Conservation (phyloP, 2,329 filamentous ascomycete species). For the Aaosphaeria arxii region DNA sequence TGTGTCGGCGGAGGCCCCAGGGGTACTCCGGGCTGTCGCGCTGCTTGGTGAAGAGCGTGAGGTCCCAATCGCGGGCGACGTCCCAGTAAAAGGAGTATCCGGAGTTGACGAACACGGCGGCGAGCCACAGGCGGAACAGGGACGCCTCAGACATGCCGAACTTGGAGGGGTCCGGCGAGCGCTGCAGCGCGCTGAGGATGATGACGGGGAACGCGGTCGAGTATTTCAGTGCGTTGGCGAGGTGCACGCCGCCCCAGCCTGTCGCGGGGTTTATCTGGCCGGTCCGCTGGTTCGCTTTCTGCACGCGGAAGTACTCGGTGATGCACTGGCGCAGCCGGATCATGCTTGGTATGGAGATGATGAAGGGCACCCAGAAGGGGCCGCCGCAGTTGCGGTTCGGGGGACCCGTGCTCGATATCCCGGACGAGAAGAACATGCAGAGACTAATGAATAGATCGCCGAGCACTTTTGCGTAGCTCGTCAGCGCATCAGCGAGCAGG, state of each 20-base stretch:
- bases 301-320: slow-evolving; percentile 78
- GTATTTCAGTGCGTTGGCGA: slow-evolving; percentile 95
- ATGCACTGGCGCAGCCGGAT: slow-evolving; percentile 91
- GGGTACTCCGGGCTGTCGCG: slow-evolving; percentile 65
- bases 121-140: slow-evolving; percentile 58
- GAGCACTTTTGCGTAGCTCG: slow-evolving; percentile 89
- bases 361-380: slow-evolving; percentile 72
- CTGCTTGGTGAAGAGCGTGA: slow-evolving; percentile 69
- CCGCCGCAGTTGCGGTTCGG: slow-evolving; percentile 83
- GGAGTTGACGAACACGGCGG: slow-evolving; percentile 76
- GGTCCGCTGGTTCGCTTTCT: slow-evolving; percentile 46
- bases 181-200: slow-evolving; percentile 71
- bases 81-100: slow-evolving; percentile 99
- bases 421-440: slow-evolving; percentile 82
- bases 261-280: slow-evolving; percentile 41
- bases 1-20: slow-evolving; percentile 71
- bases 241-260: slow-evolving; percentile 79
- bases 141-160: slow-evolving; percentile 55
- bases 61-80: slow-evolving; percentile 92
- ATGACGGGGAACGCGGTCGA: slow-evolving; percentile 92
- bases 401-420: slow-evolving; percentile 70
- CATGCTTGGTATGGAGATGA: slow-evolving; percentile 77
- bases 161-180: slow-evolving; percentile 54
- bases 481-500: slow-evolving; percentile 87
- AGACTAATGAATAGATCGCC: slow-evolving; percentile 84